phyloP scores from a whole-genome alignment of 176 grass and related monocot genomes.

The Raddia guianensis region DNA sequence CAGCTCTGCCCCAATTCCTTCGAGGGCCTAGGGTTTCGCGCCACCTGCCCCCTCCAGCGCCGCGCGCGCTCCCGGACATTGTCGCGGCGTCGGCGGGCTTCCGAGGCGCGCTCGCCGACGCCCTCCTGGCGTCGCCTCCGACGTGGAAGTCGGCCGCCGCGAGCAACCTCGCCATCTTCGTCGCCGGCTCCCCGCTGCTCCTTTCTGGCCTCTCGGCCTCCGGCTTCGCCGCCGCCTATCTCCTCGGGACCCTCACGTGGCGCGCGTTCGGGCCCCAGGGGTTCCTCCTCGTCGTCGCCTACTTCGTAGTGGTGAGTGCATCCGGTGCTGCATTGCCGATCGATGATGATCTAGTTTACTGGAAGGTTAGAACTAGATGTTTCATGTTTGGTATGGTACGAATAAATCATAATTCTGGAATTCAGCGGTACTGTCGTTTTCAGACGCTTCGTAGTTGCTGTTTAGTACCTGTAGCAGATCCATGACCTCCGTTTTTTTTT shows the following conservation, averaged over 20 bases:
- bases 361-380: neutral
- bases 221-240: conserved; percentile 65
- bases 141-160: conserved; percentile 68
- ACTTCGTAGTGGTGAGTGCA: conserved; percentile 75
- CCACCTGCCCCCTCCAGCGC: neutral
- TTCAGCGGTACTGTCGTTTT: neutral
- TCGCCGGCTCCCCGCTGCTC: conserved; percentile 69
- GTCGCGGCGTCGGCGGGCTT: conserved; percentile 31
- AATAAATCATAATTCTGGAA: neutral
- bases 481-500: neutral
- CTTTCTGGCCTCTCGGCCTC: conserved; percentile 72
- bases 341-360: neutral
- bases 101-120: conserved; percentile 41
- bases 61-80: conserved; percentile 41
- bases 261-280: conserved; percentile 63
- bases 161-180: conserved; percentile 66
- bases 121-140: conserved; percentile 59
- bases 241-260: conserved; percentile 79
- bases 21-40: conserved; percentile 17
- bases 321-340: neutral
- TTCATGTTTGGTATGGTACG: neutral
- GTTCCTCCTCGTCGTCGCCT: conserved; percentile 66
- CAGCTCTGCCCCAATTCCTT: neutral
- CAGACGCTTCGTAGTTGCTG: neutral
- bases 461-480: neutral